Percentiles rank a stretch among this genome's conserved stretches.
phyloP scores from a whole-genome alignment of 306 rosid species.

The Cucumis cinereus region DNA sequence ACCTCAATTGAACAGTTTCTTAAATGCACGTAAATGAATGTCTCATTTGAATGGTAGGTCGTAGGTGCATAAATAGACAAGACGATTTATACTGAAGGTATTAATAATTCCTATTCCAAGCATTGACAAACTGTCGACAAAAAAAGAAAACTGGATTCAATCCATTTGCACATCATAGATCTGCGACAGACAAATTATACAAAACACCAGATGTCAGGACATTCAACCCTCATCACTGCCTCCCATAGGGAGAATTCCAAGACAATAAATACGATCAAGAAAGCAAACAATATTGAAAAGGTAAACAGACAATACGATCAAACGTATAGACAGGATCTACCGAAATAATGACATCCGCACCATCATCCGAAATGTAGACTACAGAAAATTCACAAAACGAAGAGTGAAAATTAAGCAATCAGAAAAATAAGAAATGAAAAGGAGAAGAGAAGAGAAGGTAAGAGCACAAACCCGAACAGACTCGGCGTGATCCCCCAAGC shows the following conservation, averaged over 20 bases:
- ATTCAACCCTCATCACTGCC: neutral
- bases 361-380: neutral
- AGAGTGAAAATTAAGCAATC: neutral
- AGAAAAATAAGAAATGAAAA: neutral
- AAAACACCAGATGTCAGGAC: neutral
- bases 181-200: neutral
- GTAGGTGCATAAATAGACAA: neutral
- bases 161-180: neutral
- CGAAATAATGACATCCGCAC: neutral
- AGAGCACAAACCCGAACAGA: conserved; percentile 50
- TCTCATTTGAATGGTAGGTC: neutral
- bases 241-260: neutral
- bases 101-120: neutral
- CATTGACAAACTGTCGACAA: neutral
- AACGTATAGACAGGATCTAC: neutral
- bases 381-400: neutral
- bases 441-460: neutral
- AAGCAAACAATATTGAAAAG: neutral
- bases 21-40: neutral
- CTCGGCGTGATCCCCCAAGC: conserved; percentile 76
- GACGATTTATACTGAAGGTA: neutral
- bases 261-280: neutral
- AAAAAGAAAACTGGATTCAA: neutral
- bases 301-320: neutral
- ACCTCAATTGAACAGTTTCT: neutral